Base-by-base conservation (phyloP, 108 stramenopile species). In the Cyclotella kingstonii region DNA sequence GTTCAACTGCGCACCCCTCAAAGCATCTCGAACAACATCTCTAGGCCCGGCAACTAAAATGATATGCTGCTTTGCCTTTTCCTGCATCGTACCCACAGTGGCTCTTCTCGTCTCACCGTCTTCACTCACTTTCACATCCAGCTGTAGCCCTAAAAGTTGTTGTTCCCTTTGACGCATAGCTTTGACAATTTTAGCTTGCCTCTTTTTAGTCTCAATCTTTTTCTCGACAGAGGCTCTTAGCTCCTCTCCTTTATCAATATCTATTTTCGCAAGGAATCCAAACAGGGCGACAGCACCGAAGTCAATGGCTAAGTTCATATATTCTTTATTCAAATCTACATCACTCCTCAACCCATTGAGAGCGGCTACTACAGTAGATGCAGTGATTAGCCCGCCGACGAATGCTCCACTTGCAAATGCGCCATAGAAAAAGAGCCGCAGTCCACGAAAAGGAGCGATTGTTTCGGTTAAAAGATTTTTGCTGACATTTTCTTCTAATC, bases 361-460 rank as follows among this genome's bases (percentile, higher is more conserved):
- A 0, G 65, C 77, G 3, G 90, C 90, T 0, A 80, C 57, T 0
- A 82, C 79, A 15, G 84, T 85, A 18, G 71, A 47, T 17, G 76
- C 38, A 27, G 83, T 87, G 45, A 91, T 84, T 34, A 91, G 61
- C 28, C 85, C 84, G 30, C 90, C 90, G 38, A 91, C 42, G 43
- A 78, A 62, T 0, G 90, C 90, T 17, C 90, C 90, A 25, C 73
- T 73, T n/a, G 83, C 90, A 17, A 80, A 62, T 4, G 90, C 42
- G 33, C 63, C 74, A 55, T 91, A 91, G 19, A 84, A 28, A 54
- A 87, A 91, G 23, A 91, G 56, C 14, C 90, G 83, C 27, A 91
- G 43, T 2, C 84, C 83, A 41, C 91, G 79, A 83, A 86, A 92
- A 15, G 90, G 90, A 12, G 90, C 90, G 40, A 91, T 91, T 4